These are phyloP conservation scores for Phalaenopsis aphrodite DNA, from an alignment of 106 monocot species.

Conservation along the genomic window DNA sequence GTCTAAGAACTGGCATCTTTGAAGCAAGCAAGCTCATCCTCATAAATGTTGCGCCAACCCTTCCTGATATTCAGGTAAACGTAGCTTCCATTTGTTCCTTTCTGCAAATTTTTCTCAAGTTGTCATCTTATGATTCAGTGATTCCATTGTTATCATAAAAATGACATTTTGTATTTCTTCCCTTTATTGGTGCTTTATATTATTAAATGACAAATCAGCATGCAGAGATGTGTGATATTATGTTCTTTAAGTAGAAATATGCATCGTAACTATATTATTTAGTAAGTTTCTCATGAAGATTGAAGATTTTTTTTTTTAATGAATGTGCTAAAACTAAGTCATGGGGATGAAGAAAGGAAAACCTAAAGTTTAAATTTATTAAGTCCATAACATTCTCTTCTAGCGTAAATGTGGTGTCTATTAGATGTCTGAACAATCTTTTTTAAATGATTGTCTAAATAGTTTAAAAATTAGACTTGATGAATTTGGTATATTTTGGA, in stretches of 20 bases:
- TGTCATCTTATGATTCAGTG: neutral
- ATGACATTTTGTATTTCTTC: neutral
- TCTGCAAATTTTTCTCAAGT: neutral
- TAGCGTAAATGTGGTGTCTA: too few species aligned
- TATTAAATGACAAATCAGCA: neutral
- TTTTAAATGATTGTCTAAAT: too few species aligned
- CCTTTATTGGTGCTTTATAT: neutral
- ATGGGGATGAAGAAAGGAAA: too few species aligned
- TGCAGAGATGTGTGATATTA: neutral
- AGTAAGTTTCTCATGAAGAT: too few species aligned
- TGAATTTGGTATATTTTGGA: too few species aligned
- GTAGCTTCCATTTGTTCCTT: neutral
- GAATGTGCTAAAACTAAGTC: too few species aligned
- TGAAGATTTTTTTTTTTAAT: too few species aligned
- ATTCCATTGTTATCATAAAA: neutral
- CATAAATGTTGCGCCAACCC: conserved; percentile 79
- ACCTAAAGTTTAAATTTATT: too few species aligned
- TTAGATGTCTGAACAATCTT: too few species aligned
- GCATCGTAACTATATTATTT: too few species aligned
- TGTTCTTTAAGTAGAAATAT: neutral
- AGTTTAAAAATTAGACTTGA: too few species aligned
- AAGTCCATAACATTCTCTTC: too few species aligned
- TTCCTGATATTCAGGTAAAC: conserved; percentile 89
- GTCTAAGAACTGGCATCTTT: conserved; percentile 92
- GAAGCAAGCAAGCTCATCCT: conserved; percentile 94